These are phyloP conservation scores for Fraxinus paxiana DNA, from an alignment of 305 asterid genomes.

Conservation along the genomic window DNA sequence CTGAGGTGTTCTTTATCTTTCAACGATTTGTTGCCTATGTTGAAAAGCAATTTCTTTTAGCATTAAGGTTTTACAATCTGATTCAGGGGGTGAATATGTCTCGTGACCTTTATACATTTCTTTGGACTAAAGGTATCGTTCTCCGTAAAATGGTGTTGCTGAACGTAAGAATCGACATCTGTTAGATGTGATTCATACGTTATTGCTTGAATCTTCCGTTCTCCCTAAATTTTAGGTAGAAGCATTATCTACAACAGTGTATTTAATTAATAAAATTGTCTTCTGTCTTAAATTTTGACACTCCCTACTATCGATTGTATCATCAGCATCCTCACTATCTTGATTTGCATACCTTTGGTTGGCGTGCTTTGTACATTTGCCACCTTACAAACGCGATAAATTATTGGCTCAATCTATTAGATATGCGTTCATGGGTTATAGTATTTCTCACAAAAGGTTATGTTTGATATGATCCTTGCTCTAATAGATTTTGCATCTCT, in stretches of 20 bases:
- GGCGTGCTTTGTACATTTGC: neutral
- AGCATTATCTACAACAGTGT: neutral
- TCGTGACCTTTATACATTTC: neutral
- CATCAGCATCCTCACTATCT: neutral
- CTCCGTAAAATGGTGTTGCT: neutral
- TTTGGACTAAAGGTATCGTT: neutral
- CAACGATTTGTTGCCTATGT: too few species aligned
- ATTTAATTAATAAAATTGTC: neutral
- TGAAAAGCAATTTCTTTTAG: too few species aligned
- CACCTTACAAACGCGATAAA: neutral
- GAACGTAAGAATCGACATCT: neutral
- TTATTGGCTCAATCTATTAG: neutral
- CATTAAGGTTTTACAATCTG: neutral
- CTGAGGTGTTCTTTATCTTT: too few species aligned
- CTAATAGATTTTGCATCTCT: neutral
- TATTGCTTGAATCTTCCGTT: neutral
- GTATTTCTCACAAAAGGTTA: neutral
- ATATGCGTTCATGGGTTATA: neutral
- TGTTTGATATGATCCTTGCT: neutral
- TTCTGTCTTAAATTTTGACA: neutral
- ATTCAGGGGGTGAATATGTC: neutral
- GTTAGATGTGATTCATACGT: neutral
- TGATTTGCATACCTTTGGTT: neutral
- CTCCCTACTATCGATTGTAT: neutral
- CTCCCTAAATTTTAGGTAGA: neutral